Evolutionary conservation across 2,329 filamentous ascomycete genomes (phyloP), one percentile per base, ranked within the genome.

Genomic region (Aspergillus puulaauensis): DNA sequence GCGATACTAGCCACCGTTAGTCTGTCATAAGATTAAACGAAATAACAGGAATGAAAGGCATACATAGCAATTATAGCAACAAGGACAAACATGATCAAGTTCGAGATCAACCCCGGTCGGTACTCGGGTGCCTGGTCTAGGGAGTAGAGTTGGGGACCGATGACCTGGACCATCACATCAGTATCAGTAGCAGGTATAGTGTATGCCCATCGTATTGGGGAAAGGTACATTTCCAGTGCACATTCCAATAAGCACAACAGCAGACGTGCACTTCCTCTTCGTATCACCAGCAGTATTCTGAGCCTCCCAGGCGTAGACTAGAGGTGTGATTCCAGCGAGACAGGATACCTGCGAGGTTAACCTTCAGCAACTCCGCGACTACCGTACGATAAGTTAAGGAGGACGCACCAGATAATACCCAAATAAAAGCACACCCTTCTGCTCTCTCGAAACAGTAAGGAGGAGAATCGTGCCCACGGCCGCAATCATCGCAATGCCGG

Each of bases 391-490:
- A 27, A 9, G 7, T 27, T 27, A 27, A 27, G 3, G 9, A 27
- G 9, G 4, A 23, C 46, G 2, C 3, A 82, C 79, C 14, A 83
- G 67, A 59, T 83, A 83, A 60, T 82, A 83, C 0, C 80, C 80
- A 47, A 83, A 77, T 11, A 83, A 69, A 33, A 83, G 65, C 6
- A 78, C 79, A 0, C 79, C 80, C 59, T 81, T 81, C 23, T 82
- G 73, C 1, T 73, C 61, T 3, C 79, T 72, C 0, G 79, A 77
- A 0, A 83, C 74, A 0, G 78, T 78, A 43, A 83, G 70, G 73
- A 83, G 79, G 21, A 83, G 65, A 33, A 82, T 70, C 1, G 78
- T 73, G 0, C 80, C 79, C 14, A 77, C 64, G 1, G 72, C 69
- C 0, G 79, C 75, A 0, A 79, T 57, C 1, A 76, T 59, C 21